phyloP scores from a whole-genome alignment of 805 yeast species.

The Ogataea pignaliae region DNA sequence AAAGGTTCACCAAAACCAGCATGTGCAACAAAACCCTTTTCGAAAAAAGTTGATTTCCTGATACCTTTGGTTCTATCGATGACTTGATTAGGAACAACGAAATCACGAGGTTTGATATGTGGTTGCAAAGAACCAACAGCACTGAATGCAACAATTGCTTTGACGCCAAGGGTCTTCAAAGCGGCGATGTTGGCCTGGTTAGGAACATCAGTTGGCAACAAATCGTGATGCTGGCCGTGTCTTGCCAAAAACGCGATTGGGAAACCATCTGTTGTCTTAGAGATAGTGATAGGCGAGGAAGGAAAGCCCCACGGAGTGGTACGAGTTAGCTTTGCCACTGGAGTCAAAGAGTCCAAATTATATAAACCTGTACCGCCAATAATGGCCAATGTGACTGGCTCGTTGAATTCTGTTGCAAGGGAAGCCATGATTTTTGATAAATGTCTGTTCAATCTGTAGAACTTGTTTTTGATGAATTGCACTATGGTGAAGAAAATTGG shows the following conservation, averaged over 20 bases:
- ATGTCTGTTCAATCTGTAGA: not conserved
- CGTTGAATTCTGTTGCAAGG: conserved; percentile 38
- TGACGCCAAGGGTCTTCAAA: conserved; percentile 79
- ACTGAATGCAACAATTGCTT: conserved; percentile 83
- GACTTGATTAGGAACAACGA: conserved; percentile 93
- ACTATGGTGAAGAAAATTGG: not conserved
- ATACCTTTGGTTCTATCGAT: conserved; percentile 97
- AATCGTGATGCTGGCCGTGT: conserved; percentile 89
- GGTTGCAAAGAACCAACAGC: conserved; percentile 95
- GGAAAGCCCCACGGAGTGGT: conserved; percentile 98
- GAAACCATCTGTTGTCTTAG: conserved; percentile 70
- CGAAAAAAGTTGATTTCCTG: conserved; percentile 85
- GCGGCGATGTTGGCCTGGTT: conserved; percentile 94
- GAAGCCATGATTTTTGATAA: conserved; percentile 1
- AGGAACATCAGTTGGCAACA: conserved; percentile 90
- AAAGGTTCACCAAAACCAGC: conserved; percentile 98
- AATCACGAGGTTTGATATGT: conserved; percentile 90
- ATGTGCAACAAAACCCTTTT: conserved; percentile 91
- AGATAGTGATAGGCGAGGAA: conserved; percentile 87
- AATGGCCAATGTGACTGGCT: conserved; percentile 76
- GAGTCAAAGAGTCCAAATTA: conserved; percentile 73
- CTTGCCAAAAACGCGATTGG: conserved; percentile 93
- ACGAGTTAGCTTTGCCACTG: conserved; percentile 77
- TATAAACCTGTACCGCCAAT: conserved; percentile 99
- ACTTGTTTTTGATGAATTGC: not conserved